Evolutionary conservation across 345 rosid genomes (phyloP).

Genomic region (Hibiscus mutabilis): DNA sequence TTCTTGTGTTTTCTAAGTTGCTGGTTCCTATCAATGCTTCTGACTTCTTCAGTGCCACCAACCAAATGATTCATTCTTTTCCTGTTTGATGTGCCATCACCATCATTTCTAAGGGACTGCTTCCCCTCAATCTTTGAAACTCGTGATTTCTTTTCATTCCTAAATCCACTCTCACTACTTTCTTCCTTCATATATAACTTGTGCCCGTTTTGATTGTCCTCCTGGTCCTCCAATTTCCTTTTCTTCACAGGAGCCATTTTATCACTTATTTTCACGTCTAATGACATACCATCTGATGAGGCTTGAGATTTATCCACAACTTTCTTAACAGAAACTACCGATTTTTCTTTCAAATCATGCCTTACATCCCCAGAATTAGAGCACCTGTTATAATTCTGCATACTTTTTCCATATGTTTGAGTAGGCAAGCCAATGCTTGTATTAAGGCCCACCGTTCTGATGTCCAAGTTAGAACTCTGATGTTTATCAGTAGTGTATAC

Average conservation of each 20-base stretch:
- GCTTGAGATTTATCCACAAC: constrained; percentile 32
- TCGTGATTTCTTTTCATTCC: constrained; percentile 30
- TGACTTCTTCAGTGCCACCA: constrained; percentile 27
- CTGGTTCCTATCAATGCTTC: constrained; percentile 19
- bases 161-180: constrained; percentile 23
- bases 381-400: constrained; percentile 17
- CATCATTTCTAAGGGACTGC: constrained; percentile 6
- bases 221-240: constrained; percentile 34
- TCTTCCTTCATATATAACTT: constrained; percentile 29
- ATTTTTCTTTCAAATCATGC: constrained; percentile 27
- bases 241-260: constrained; percentile 29
- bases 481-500: constrained; percentile 7
- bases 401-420: constrained; percentile 21
- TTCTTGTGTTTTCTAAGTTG: constrained; percentile 16
- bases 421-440: constrained; percentile 18
- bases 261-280: constrained; percentile 27
- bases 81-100: constrained; percentile 17
- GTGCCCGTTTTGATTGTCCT: constrained; percentile 25
- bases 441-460: constrained; percentile 14
- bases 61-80: constrained; percentile 21
- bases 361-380: constrained; percentile 25
- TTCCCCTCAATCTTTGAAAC: constrained; percentile 18
- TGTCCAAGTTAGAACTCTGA: constrained; percentile 15
- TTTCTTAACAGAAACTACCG: constrained; percentile 28
- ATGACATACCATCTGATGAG: constrained; percentile 33